phyloP scores from a whole-genome alignment of 768 basidiomycete species.

The Agaricus blazei region DNA sequence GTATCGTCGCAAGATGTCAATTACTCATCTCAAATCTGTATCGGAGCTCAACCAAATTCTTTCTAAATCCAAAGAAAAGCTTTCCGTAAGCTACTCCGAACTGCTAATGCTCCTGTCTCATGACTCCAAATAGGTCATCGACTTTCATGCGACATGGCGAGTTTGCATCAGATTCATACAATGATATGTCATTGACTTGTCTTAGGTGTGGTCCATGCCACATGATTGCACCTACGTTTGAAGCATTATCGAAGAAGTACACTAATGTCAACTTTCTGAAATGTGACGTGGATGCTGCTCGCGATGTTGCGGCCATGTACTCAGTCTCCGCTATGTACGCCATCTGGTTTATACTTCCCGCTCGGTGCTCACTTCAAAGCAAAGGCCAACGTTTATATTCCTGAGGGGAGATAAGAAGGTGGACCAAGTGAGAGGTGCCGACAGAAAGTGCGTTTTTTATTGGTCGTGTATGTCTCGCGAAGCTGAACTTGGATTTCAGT shows the following conservation, averaged over 20 bases:
- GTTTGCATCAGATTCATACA: constrained; percentile 7
- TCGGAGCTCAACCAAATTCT: constrained; percentile 59
- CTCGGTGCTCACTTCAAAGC: background rate
- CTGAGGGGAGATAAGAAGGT: constrained; percentile 62
- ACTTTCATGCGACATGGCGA: constrained; percentile 84
- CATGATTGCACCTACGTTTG: constrained; percentile 72
- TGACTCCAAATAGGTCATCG: constrained; percentile 55
- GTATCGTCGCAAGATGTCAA: constrained; percentile 22
- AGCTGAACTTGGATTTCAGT: constrained; percentile 30
- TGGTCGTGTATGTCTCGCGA: background rate
- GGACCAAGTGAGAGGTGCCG: constrained; percentile 69
- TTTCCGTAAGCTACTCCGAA: constrained; percentile 42
- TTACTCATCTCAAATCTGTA: constrained; percentile 59
- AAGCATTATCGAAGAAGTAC: constrained; percentile 64
- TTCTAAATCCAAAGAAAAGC: constrained; percentile 52
- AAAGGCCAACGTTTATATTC: constrained; percentile 83
- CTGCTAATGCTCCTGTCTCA: background rate
- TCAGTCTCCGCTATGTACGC: constrained; percentile 69
- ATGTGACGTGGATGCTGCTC: constrained; percentile 70
- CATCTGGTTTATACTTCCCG: background rate
- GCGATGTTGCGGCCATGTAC: constrained; percentile 62
- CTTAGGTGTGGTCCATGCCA: constrained; percentile 87
- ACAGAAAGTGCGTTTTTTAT: constrained; percentile 45
- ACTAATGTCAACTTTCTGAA: constrained; percentile 76
- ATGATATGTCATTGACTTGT: background rate